Conservation (phyloP, 306 rosid genomes). For the Castanopsis chinensis region DNA sequence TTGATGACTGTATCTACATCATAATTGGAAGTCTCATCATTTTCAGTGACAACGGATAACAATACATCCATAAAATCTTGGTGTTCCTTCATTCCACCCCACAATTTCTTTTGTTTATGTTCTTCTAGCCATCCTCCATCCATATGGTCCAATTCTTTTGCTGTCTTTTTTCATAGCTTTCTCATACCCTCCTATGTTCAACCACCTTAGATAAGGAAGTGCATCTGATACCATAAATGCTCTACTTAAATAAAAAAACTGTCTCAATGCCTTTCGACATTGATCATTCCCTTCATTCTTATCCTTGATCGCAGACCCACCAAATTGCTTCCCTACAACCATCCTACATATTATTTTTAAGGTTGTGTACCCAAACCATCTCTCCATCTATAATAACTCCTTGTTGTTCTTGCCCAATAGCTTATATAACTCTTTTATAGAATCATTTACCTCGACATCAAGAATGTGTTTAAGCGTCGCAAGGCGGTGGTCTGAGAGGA, state of each 20-base stretch:
- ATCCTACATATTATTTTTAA: conserved; percentile 13
- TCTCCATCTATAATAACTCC: conserved; percentile 20
- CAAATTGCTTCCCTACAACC: conserved; percentile 29
- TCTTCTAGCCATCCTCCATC: conserved; percentile 18
- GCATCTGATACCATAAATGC: conserved; percentile 17
- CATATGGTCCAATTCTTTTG: conserved; percentile 21
- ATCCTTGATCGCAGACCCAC: not conserved
- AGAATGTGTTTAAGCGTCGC: conserved; percentile 5
- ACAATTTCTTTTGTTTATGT: conserved; percentile 13
- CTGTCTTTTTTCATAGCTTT: conserved; percentile 1
- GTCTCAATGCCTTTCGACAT: not conserved
- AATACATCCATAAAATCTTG: conserved; percentile 34
- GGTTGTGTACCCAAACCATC: conserved; percentile 30
- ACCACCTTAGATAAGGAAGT: conserved; percentile 39
- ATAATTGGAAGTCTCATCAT: not conserved
- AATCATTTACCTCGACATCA: conserved; percentile 8
- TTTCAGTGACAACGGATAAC: not conserved
- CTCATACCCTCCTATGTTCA: conserved; percentile 40
- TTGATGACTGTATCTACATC: conserved; percentile 23
- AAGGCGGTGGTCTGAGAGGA: conserved; percentile 18
- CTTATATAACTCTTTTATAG: not conserved
- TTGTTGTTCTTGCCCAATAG: not conserved
- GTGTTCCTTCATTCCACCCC: not conserved
- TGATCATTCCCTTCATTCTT: conserved; percentile 11
- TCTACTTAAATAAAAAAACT: conserved; percentile 21